phyloP scores from a whole-genome alignment of 106 monocot species.

The Dendrobium huoshanense region DNA sequence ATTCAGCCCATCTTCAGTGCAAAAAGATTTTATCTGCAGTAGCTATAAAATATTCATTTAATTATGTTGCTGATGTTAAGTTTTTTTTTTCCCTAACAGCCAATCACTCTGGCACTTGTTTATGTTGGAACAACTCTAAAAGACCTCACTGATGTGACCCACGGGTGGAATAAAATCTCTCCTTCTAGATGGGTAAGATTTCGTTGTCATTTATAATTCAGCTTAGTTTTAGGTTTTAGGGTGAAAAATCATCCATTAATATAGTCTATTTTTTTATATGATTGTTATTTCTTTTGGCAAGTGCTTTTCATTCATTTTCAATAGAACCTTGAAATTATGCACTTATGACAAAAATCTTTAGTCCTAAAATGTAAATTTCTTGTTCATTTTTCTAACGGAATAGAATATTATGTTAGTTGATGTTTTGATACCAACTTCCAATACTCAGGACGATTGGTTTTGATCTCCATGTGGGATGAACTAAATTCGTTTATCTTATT shows the following conservation, averaged over 20 bases:
- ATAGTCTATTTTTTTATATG: background rate
- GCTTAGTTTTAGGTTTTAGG: background rate
- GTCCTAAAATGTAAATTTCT: background rate
- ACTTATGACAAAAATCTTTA: background rate
- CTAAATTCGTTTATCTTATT: background rate
- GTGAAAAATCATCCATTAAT: background rate
- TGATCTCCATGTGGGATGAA: background rate
- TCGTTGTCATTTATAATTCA: background rate
- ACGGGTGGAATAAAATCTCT: slow-evolving; percentile 90
- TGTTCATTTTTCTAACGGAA: background rate
- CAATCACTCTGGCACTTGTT: slow-evolving; percentile 82
- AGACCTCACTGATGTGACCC: slow-evolving; percentile 97
- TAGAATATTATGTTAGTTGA: background rate
- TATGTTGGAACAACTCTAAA: slow-evolving; percentile 94
- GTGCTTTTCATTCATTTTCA: background rate
- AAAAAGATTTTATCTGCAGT: background rate
- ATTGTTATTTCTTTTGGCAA: background rate
- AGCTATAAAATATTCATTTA: background rate
- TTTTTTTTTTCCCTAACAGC: slow-evolving; percentile 27
- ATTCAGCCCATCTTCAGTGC: background rate
- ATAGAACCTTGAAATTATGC: background rate
- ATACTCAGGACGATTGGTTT: background rate
- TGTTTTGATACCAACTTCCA: background rate
- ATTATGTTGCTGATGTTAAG: background rate
- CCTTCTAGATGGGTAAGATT: slow-evolving; percentile 69